phyloP scores from a whole-genome alignment of 495 filamentous ascomycete species.

The Lasiosphaeriaceae sp. region DNA sequence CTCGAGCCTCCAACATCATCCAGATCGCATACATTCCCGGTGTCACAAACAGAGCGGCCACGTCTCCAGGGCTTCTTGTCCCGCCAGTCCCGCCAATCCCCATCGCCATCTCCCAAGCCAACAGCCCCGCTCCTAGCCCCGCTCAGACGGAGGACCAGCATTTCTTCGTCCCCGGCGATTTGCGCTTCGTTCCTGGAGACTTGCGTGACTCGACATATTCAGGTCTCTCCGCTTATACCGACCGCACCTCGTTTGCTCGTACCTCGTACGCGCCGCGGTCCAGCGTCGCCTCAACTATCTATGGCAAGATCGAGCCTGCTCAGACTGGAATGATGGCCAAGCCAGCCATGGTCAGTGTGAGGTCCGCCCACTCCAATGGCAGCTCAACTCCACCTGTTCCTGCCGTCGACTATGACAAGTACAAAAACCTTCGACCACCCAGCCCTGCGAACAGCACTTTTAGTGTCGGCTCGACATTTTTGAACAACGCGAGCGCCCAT shows the following conservation, averaged over 20 bases:
- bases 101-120: slow-evolving; percentile 54
- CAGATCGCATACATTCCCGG: slow-evolving; percentile 99
- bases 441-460: slow-evolving; percentile 47
- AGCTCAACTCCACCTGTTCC: slow-evolving; percentile 52
- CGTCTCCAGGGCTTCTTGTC: slow-evolving; percentile 76
- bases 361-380: slow-evolving; percentile 52
- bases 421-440: slow-evolving; percentile 39
- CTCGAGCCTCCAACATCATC: slow-evolving; percentile 95
- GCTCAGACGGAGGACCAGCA: slow-evolving; percentile 70
- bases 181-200: slow-evolving; percentile 78
- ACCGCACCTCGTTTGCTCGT: slow-evolving; percentile 61
- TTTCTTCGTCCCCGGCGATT: slow-evolving; percentile 82
- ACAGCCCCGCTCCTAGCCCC: slow-evolving; percentile 54
- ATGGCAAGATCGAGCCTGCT: slow-evolving; percentile 75
- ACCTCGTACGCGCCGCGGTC: slow-evolving; percentile 66
- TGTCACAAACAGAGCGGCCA: slow-evolving; percentile 85
- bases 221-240: slow-evolving; percentile 58
- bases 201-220: slow-evolving; percentile 84
- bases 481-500: slow-evolving; percentile 54
- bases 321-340: slow-evolving; percentile 80
- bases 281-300: slow-evolving; percentile 88
- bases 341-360: slow-evolving; percentile 87
- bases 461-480: slow-evolving; percentile 61
- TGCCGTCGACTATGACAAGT: slow-evolving; percentile 50
- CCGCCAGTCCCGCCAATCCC: slow-evolving; percentile 93